phyloP scores from a whole-genome alignment of 164 flowering plant genomes.

The Vitis rupestris region DNA sequence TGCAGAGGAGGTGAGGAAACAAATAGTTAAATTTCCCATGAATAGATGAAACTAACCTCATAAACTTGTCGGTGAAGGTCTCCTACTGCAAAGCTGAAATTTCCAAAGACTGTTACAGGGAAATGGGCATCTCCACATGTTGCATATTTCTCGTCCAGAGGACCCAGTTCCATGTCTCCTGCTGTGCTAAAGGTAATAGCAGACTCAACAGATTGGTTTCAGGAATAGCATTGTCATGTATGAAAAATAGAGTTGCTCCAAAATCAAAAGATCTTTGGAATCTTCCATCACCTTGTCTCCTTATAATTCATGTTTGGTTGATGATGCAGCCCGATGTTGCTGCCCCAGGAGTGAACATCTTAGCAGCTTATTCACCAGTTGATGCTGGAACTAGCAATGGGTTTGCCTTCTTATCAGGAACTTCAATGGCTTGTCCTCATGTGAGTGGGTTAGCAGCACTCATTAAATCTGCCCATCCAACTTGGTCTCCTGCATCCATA shows the following conservation, averaged over 20 bases:
- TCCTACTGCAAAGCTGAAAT: conserved; percentile 36
- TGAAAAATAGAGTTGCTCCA: too few species aligned
- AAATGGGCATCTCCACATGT: conserved; percentile 23
- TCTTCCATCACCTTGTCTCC: neutral
- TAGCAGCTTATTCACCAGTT: conserved; percentile 19
- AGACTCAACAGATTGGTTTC: neutral
- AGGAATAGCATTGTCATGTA: neutral
- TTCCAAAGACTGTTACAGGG: conserved; percentile 29
- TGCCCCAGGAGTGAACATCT: conserved; percentile 32
- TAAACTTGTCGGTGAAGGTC: conserved; percentile 13
- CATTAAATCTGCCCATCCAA: conserved; percentile 16
- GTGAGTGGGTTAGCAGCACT: conserved; percentile 28
- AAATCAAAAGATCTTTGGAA: too few species aligned
- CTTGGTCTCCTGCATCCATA: conserved; percentile 35
- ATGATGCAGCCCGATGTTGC: conserved; percentile 27
- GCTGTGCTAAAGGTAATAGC: conserved; percentile 23
- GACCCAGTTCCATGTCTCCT: conserved; percentile 31
- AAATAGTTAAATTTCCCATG: neutral
- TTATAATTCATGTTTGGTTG: neutral
- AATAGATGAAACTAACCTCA: neutral
- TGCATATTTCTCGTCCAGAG: conserved; percentile 34
- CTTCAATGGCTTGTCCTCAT: conserved; percentile 38
- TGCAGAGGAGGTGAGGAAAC: neutral
- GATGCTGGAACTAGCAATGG: neutral
- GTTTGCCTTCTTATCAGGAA: conserved; percentile 24